Conservation (phyloP, 768 basidiomycete genomes). For the Serendipita sp. region DNA sequence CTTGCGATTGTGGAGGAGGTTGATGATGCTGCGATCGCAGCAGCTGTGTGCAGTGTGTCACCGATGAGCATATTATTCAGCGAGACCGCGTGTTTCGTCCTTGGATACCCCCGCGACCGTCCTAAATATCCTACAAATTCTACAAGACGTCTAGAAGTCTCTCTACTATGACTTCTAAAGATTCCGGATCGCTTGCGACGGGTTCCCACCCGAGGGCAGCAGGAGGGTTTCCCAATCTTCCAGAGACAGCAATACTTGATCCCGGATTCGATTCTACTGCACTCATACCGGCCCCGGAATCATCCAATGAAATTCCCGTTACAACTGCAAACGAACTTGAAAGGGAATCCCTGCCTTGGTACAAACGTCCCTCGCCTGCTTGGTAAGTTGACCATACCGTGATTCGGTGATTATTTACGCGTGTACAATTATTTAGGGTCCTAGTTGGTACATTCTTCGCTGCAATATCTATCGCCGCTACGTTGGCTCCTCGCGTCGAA, state of each 20-base stretch:
- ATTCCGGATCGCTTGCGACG: too few species aligned
- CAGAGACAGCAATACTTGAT: background rate
- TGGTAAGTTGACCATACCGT: slow-evolving; percentile 34
- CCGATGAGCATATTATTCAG: background rate
- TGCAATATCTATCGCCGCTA: slow-evolving; percentile 37
- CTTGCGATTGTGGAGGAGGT: slow-evolving; percentile 1
- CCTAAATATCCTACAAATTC: background rate
- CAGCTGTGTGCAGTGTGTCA: background rate
- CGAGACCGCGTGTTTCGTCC: background rate
- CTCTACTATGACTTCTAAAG: too few species aligned
- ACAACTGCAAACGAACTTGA: background rate
- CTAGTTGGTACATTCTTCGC: slow-evolving; percentile 36
- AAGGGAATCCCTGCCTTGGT: slow-evolving; percentile 38
- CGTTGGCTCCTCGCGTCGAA: slow-evolving; percentile 55
- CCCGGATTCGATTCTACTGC: background rate
- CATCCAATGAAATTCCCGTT: too few species aligned
- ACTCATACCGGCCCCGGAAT: background rate
- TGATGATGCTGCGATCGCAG: background rate
- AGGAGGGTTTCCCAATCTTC: background rate
- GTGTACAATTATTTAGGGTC: slow-evolving; percentile 32
- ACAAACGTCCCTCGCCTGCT: slow-evolving; percentile 53
- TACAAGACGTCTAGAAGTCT: background rate
- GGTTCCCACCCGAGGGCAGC: background rate
- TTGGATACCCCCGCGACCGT: background rate
- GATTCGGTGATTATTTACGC: slow-evolving; percentile 25